Base-by-base conservation (phyloP, 2,329 filamentous ascomycete genomes). In the Sclerotinia nivalis region DNA sequence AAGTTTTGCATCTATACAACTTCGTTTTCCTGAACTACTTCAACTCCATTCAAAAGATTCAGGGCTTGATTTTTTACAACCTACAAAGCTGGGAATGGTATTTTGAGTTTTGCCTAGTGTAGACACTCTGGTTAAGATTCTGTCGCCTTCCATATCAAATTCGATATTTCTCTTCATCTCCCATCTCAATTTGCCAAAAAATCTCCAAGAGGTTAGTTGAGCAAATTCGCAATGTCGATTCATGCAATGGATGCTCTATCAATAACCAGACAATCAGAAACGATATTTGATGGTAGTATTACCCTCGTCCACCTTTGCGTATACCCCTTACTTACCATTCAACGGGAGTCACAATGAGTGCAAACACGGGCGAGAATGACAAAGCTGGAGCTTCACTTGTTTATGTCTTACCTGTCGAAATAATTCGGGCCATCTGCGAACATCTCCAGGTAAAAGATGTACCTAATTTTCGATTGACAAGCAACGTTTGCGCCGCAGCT, bases 361-460 rank as follows among this genome's bases (percentile, higher is more conserved):
- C 7, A 1, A 7, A 37, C 18, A 0, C 20, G 1, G n/a, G 37
- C 0, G 13, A 50, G 1, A 20, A 49, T 0, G 13, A 50, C 10
- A 1, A 15, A 22, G 13, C 13, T 18, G 1, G 20, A 0, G 4
- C 28, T 50, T 62, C 60, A 25, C 60, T 49, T 15, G 10, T 34
- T 20, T 45, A 50, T 2, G 0, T 10, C 7, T 4, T 50, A 25
- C 60, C 60, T 6, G 4, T 28, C 28, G 45, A 62, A 49, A 18
- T 62, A 1, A 49, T 62, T 7, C 28, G 13, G 2, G 6, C 12
- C 0, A 3, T 50, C 22, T 62, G 22, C 22, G 1, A 25, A 2
- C 5, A 50, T 10, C 60, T 50, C 1, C 12, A 0, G 0, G 2
- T 3, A 9, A 0, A 20, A 49, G 28, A 37, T 20, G 1, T 37